Percentiles rank a stretch among this genome's conserved stretches.
Evolutionary conservation across 1,284 basidiomycete species (phyloP).

Genomic region (Ustilago crameri): DNA sequence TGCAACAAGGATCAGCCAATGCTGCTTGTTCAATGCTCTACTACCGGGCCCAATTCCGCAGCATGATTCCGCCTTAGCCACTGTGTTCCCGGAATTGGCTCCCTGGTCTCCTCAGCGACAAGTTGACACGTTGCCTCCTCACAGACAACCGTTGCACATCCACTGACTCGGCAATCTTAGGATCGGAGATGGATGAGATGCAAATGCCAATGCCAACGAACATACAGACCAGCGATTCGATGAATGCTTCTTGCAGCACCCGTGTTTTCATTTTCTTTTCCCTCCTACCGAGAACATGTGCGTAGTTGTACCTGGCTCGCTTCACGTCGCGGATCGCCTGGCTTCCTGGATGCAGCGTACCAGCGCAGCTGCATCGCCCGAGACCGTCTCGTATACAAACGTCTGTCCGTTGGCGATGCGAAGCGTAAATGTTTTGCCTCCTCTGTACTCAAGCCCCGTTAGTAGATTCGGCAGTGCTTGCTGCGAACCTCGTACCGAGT

Average conservation of each 20-base stretch:
- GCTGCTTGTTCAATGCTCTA: too few species aligned
- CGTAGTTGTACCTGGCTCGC: not conserved
- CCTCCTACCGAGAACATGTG: not conserved
- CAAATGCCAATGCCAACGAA: not conserved
- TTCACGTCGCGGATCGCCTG: constrained; percentile 1
- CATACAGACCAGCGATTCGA: too few species aligned
- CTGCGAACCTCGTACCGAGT: constrained; percentile 1
- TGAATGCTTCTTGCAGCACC: not conserved
- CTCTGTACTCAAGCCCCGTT: constrained; percentile 43
- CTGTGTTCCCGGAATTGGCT: too few species aligned
- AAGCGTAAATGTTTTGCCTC: constrained; percentile 41
- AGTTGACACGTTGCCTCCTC: too few species aligned
- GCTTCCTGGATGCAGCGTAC: constrained; percentile 52
- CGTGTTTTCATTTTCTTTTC: not conserved
- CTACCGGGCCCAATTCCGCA: too few species aligned
- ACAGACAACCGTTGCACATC: too few species aligned
- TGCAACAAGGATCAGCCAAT: too few species aligned
- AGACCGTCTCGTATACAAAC: constrained; percentile 57
- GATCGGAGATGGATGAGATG: not conserved
- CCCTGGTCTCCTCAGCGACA: too few species aligned
- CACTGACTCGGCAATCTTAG: too few species aligned
- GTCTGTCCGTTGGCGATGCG: constrained; percentile 38
- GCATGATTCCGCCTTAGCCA: too few species aligned
- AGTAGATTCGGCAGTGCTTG: constrained; percentile 49
- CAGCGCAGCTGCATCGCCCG: constrained; percentile 55